phyloP scores from a whole-genome alignment of 352 stramenopile genomes.

The Pythium periplocum region DNA sequence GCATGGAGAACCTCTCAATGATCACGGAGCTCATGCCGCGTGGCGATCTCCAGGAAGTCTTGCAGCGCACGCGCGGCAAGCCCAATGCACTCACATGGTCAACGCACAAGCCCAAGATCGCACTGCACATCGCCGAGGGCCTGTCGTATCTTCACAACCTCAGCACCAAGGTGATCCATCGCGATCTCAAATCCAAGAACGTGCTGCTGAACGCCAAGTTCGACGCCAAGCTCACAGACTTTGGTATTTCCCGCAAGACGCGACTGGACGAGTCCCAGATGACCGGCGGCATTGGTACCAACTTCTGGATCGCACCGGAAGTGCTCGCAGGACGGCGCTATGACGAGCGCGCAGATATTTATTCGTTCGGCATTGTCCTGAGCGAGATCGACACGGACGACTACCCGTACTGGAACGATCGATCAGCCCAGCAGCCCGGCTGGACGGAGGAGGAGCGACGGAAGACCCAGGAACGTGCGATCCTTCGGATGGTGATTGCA shows the following conservation, averaged over 20 bases:
- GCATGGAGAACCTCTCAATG: slow-evolving; percentile 10
- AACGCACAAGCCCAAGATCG: slow-evolving; percentile 41
- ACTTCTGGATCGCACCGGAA: slow-evolving; percentile 22
- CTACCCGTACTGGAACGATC: slow-evolving; percentile 12
- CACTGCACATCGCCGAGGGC: slow-evolving; percentile 46
- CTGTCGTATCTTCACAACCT: slow-evolving; percentile 24
- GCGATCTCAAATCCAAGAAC: slow-evolving; percentile 17
- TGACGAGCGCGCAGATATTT: slow-evolving; percentile 15
- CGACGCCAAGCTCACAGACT: background rate
- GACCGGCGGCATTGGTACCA: slow-evolving; percentile 13
- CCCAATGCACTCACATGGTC: slow-evolving; percentile 12
- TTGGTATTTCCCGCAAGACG: no score
- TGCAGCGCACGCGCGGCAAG: slow-evolving; percentile 1
- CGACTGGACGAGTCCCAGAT: no score
- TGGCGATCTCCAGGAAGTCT: slow-evolving; percentile 12
- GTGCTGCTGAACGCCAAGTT: slow-evolving; percentile 11
- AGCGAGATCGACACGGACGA: slow-evolving; percentile 20
- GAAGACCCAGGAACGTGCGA: slow-evolving; percentile 3
- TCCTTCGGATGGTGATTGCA: slow-evolving; percentile 1
- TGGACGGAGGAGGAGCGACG: background rate
- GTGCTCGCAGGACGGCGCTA: slow-evolving; percentile 15
- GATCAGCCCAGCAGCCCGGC: background rate
- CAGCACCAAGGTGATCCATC: slow-evolving; percentile 12
- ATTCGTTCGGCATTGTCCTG: slow-evolving; percentile 19
- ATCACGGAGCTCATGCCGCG: slow-evolving; percentile 21